Percentiles rank a stretch among this genome's conserved stretches.
phyloP scores from a whole-genome alignment of 768 basidiomycete species.

The Russula ochroleuca region DNA sequence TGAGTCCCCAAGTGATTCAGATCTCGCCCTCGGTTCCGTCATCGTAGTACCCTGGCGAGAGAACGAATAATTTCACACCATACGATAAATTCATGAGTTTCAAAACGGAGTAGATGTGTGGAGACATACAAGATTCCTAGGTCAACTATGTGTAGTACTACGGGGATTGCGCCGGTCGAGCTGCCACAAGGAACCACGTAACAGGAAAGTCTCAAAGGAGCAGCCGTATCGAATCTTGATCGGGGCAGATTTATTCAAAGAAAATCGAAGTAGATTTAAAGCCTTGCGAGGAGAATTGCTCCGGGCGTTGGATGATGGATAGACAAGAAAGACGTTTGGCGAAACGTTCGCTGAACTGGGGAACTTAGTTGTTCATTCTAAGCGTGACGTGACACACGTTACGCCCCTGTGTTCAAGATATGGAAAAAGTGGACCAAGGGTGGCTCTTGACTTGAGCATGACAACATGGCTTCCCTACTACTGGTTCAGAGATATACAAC shows the following conservation, averaged over 20 bases:
- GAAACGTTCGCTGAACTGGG: conserved; percentile 29
- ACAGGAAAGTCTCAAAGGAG: conserved; percentile 3
- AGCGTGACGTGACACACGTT: conserved; percentile 29
- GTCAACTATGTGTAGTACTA: conserved; percentile 6
- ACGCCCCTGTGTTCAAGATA: conserved; percentile 16
- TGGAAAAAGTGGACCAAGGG: not conserved
- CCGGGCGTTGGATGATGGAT: conserved; percentile 20
- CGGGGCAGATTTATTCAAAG: conserved; percentile 13
- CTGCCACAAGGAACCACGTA: conserved; percentile 15
- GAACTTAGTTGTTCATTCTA: conserved; percentile 31
- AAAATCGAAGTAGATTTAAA: not conserved
- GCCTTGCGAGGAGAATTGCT: conserved; percentile 12
- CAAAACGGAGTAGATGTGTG: not conserved
- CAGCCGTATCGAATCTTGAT: conserved; percentile 18
- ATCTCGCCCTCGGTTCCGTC: conserved; percentile 30
- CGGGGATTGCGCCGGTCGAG: conserved; percentile 12
- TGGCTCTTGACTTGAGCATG: not conserved
- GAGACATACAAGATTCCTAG: conserved; percentile 16
- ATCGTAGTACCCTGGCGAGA: conserved; percentile 8
- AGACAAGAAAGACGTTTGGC: conserved; percentile 22
- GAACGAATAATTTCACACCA: conserved; percentile 8
- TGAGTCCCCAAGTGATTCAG: conserved; percentile 35
- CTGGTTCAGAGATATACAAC: not conserved
- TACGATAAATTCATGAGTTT: conserved; percentile 1
- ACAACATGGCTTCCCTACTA: not conserved